Conservation (phyloP, 2,329 filamentous ascomycete species). For the Dactylonectria estremocensis region DNA sequence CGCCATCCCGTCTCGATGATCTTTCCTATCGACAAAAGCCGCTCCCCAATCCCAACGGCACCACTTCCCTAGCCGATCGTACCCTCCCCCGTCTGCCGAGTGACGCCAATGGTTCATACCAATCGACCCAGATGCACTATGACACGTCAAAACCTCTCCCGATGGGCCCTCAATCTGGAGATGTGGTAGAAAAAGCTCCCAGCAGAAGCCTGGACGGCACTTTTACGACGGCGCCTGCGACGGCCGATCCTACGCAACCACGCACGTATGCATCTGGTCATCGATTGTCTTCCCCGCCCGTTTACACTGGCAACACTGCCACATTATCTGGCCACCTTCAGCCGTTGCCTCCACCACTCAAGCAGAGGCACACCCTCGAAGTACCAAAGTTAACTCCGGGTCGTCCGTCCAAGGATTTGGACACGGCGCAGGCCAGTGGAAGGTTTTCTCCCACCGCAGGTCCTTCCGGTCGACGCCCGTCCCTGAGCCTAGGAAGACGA, state of each 20-base stretch:
- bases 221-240: conserved; percentile 36
- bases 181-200: conserved; percentile 30
- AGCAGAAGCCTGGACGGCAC: conserved; percentile 38
- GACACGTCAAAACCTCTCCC: conserved; percentile 44
- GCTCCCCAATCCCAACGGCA: conserved; percentile 50
- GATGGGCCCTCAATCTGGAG: conserved; percentile 38
- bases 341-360: conserved; percentile 65
- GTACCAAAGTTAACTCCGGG: conserved; percentile 80
- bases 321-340: conserved; percentile 65
- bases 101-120: conserved; percentile 40
- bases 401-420: conserved; percentile 81
- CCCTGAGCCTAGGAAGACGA: conserved; percentile 85
- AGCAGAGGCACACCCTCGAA: conserved; percentile 90
- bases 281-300: conserved; percentile 76
- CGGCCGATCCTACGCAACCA: conserved; percentile 45
- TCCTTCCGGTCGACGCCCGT: conserved; percentile 79
- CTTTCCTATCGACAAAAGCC: conserved; percentile 41
- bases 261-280: conserved; percentile 59
- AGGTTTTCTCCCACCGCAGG: conserved; percentile 81
- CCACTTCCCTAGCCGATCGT: conserved; percentile 49
- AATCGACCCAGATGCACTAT: conserved; percentile 32
- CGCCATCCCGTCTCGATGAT: conserved; percentile 48
- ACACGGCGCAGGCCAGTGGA: conserved; percentile 79
- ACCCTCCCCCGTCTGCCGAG: conserved; percentile 43
- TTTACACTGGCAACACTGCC: conserved; percentile 62